A percentile compares a stretch with the other conserved stretches of the same genome.
Evolutionary conservation across 257 asterid genomes (phyloP).

Genomic region (Jacaranda mimosifolia): DNA sequence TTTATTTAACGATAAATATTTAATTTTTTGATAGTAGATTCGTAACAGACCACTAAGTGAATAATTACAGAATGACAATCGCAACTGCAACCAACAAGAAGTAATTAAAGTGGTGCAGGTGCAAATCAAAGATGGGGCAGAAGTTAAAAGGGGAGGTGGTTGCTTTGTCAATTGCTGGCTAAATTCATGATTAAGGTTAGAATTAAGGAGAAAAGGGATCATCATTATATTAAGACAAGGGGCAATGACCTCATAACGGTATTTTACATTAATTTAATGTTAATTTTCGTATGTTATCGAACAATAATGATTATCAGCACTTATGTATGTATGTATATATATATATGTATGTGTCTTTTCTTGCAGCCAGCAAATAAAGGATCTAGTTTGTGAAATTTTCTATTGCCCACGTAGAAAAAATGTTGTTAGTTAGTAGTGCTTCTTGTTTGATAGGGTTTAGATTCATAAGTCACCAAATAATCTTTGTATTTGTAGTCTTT

Average conservation of each 20-base stretch:
- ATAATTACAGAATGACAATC: neutral
- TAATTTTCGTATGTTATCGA: neutral
- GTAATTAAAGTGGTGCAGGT: conserved; percentile 27
- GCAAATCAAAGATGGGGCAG: conserved; percentile 18
- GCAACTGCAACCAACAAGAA: conserved; percentile 34
- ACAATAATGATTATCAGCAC: neutral
- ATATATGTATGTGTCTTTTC: neutral
- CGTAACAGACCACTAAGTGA: neutral
- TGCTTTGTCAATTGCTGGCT: conserved; percentile 70
- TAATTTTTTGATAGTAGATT: no score
- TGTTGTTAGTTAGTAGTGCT: conserved; percentile 23
- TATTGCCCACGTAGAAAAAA: conserved; percentile 10
- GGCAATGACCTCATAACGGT: conserved; percentile 63
- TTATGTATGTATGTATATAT: neutral
- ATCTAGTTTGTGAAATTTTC: neutral
- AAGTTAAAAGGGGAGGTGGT: conserved; percentile 53
- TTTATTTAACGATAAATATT: no score
- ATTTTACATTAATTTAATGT: conserved; percentile 28
- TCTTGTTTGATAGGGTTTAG: neutral
- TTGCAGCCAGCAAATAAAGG: neutral
- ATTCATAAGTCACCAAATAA: neutral
- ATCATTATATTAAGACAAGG: conserved; percentile 56
- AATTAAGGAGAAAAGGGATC: conserved; percentile 34
- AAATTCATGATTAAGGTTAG: conserved; percentile 53
- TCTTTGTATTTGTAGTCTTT: neutral